Base-by-base conservation (phyloP, 2,329 filamentous ascomycete genomes). In the Beauveria scarabaeidicola region DNA sequence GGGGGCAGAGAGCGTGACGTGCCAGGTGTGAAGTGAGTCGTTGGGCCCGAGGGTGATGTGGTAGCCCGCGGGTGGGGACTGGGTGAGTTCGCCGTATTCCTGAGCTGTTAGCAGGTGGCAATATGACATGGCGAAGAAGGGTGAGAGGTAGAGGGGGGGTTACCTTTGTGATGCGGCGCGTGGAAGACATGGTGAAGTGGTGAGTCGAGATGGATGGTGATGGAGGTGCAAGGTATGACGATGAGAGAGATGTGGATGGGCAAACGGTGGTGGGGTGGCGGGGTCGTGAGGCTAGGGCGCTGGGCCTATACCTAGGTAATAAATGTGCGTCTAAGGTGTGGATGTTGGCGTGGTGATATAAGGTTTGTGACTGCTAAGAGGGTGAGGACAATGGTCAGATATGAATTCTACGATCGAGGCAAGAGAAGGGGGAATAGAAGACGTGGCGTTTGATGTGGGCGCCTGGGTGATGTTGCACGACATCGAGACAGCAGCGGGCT, bases 11-110 rank as follows among this genome's bases (percentile, higher is more conserved):
- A 84, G 72, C 17, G 70, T 72, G 63, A 81, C 69, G 69, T 78
- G 74, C 82, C 82, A 84, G 43, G 68, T 75, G 74, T 80, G 75
- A 58, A 85, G 72, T 70, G 81, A 71, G 52, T 74, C 64, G 63
- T 79, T 76, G 63, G 72, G 69, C 58, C 78, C 71, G 19, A 83
- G 77, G 61, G 68, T 41, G 67, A 84, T 66, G 61, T 69, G 69
- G 69, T 80, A 79, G 67, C 78, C 80, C 0, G 68, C 60, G 0
- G 80, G 80, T 0, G 81, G 78, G 41, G 68, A 65, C 61, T 73
- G 64, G 56, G 73, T 76, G 75, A 80, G 77, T 63, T 84, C 79
- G 63, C 72, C 72, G 65, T 78, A 78, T 69, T 85, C 82, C 82
- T 85, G 69, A 44, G 58, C 10, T 9, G 36, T 38, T 27, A 27